Percentiles rank a stretch among this genome's conserved stretches.
Evolutionary conservation across 176 grass and related monocot species (phyloP).

Genomic region (Carex scoparia): DNA sequence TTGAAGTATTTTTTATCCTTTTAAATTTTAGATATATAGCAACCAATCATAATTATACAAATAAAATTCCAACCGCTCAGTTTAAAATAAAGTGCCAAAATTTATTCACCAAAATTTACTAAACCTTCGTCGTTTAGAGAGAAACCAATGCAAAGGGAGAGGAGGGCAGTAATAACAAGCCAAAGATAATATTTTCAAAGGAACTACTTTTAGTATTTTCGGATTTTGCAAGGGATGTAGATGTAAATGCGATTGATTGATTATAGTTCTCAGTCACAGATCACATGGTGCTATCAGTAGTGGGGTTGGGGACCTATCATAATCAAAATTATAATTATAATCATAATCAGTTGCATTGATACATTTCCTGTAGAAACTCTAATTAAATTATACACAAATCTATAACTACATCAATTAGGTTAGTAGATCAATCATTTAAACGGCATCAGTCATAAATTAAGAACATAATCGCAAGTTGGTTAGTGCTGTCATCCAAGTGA

Average conservation of each 20-base stretch:
- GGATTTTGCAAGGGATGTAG: background rate
- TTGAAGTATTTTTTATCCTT: too few relatives aligned
- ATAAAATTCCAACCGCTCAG: too few relatives aligned
- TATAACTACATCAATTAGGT: background rate
- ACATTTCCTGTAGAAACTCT: background rate
- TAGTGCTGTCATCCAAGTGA: background rate
- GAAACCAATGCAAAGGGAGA: too few relatives aligned
- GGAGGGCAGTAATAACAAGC: too few relatives aligned
- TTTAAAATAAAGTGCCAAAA: too few relatives aligned
- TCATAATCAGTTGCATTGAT: background rate
- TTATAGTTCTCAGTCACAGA: background rate
- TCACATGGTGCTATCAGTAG: background rate
- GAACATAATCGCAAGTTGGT: background rate
- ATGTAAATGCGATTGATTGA: background rate
- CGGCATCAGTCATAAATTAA: background rate
- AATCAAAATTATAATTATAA: background rate
- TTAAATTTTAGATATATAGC: too few relatives aligned
- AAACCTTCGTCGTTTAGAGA: too few relatives aligned
- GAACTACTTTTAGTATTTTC: background rate
- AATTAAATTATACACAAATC: slow-evolving; percentile 6
- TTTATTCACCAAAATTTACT: too few relatives aligned
- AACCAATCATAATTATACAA: too few relatives aligned
- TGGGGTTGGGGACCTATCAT: background rate
- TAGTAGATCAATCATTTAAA: background rate
- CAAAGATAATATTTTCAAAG: too few relatives aligned